Conservation (phyloP, 2,329 filamentous ascomycete genomes). For the Fusarium praegraminearum region DNA sequence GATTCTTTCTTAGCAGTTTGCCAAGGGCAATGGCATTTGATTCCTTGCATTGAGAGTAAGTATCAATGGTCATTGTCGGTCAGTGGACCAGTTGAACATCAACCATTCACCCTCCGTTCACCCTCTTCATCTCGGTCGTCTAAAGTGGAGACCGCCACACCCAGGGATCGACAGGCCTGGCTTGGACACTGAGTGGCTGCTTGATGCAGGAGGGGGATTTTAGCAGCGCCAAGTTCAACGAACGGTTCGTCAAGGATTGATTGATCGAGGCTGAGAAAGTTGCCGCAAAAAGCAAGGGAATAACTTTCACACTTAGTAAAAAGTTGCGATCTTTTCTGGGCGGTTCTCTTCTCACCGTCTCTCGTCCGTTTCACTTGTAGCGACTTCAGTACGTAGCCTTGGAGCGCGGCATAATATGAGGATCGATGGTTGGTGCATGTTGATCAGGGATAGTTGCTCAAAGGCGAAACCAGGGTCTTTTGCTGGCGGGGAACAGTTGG, state of each 20-base stretch:
- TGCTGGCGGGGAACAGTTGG: slow-evolving; percentile 10
- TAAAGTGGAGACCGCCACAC: slow-evolving; percentile 42
- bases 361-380: slow-evolving; percentile 4
- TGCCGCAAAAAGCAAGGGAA: slow-evolving; percentile 9
- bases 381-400: background rate
- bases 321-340: background rate
- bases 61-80: slow-evolving; percentile 20
- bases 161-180: slow-evolving; percentile 37
- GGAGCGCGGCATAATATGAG: slow-evolving; percentile 34
- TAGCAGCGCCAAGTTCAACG: slow-evolving; percentile 39
- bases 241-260: slow-evolving; percentile 29
- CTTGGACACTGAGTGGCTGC: slow-evolving; percentile 34
- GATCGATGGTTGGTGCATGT: slow-evolving; percentile 43
- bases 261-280: slow-evolving; percentile 16
- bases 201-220: slow-evolving; percentile 19
- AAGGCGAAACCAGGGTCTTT: slow-evolving; percentile 26
- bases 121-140: slow-evolving; percentile 45
- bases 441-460: slow-evolving; percentile 42
- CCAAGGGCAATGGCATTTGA: background rate
- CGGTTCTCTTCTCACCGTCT: slow-evolving; percentile 13
- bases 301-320: background rate
- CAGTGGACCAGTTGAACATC: slow-evolving; percentile 41
- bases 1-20: too few species aligned
- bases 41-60: slow-evolving; percentile 22
- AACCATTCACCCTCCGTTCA: slow-evolving; percentile 34